Conservation (phyloP, 2,329 filamentous ascomycete genomes). For the Aspergillus sp. region DNA sequence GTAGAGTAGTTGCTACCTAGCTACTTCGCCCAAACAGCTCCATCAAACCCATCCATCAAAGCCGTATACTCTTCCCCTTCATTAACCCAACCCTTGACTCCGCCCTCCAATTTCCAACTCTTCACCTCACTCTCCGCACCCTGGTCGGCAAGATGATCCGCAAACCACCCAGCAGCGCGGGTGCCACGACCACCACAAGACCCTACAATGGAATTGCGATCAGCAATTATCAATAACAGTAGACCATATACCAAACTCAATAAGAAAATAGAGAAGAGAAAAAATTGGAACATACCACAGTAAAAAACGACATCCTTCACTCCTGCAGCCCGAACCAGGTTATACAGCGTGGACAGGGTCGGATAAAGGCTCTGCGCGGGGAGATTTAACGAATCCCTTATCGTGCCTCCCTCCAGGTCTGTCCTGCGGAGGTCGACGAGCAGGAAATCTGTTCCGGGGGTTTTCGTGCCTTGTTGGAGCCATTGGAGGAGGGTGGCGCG, state of each 20-base stretch:
- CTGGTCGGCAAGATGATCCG: slow-evolving; percentile 50
- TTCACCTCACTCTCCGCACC: slow-evolving; percentile 41
- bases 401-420: slow-evolving; percentile 59
- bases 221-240: not conserved
- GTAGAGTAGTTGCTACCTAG: not conserved
- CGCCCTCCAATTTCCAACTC: slow-evolving; percentile 53
- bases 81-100: slow-evolving; percentile 56
- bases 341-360: slow-evolving; percentile 37
- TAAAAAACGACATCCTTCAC: slow-evolving; percentile 42
- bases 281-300: slow-evolving; percentile 35
- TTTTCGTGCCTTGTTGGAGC: slow-evolving; percentile 29
- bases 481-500: slow-evolving; percentile 39
- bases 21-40: slow-evolving; percentile 6
- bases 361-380: slow-evolving; percentile 43
- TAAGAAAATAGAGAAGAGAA: not conserved
- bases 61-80: slow-evolving; percentile 50
- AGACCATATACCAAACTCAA: not conserved
- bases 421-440: slow-evolving; percentile 49
- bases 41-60: slow-evolving; percentile 42
- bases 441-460: slow-evolving; percentile 36
- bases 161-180: slow-evolving; percentile 57
- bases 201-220: slow-evolving; percentile 35
- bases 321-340: slow-evolving; percentile 28
- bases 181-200: slow-evolving; percentile 57
- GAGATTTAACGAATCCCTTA: slow-evolving; percentile 55